phyloP scores from a whole-genome alignment of 805 yeast genomes.

The Monosporozyma aerobia region DNA sequence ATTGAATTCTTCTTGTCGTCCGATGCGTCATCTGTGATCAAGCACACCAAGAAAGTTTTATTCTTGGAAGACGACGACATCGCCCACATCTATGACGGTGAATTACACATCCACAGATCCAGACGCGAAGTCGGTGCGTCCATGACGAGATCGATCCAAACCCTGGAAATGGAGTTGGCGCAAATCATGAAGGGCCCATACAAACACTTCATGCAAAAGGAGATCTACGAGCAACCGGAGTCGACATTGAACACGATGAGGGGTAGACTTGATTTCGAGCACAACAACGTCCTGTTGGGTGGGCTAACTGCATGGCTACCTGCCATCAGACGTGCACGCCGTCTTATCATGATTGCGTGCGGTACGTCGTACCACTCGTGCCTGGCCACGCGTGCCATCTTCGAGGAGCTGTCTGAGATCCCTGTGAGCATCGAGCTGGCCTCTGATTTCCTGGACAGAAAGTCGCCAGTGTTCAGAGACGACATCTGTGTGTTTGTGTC shows the following conservation, averaged over 20 bases:
- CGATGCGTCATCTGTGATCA: constrained; percentile 93
- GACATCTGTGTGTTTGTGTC: constrained; percentile 96
- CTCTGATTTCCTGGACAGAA: constrained; percentile 89
- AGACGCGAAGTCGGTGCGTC: constrained; percentile 79
- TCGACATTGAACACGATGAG: constrained; percentile 98
- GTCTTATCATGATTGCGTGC: constrained; percentile 97
- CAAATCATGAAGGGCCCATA: constrained; percentile 97
- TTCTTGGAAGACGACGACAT: constrained; percentile 97
- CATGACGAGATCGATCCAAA: constrained; percentile 92
- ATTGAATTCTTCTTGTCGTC: constrained; percentile 93
- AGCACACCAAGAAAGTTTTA: constrained; percentile 93
- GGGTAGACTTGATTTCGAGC: constrained; percentile 92
- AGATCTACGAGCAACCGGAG: constrained; percentile 97
- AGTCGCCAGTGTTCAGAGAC: constrained; percentile 95
- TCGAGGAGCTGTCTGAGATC: constrained; percentile 92
- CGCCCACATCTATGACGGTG: constrained; percentile 97
- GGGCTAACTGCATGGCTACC: constrained; percentile 80
- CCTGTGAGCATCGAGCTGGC: constrained; percentile 91
- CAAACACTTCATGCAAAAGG: constrained; percentile 97
- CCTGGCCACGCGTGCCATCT: constrained; percentile 89
- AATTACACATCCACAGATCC: constrained; percentile 95
- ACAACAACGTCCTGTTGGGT: constrained; percentile 69
- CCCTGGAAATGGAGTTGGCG: constrained; percentile 91
- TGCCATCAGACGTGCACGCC: constrained; percentile 86
- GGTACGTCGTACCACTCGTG: constrained; percentile 99